Percentiles rank a stretch among this genome's conserved stretches.
Evolutionary conservation across 331 rosid genomes (phyloP).

Genomic region (Arachis monticola): DNA sequence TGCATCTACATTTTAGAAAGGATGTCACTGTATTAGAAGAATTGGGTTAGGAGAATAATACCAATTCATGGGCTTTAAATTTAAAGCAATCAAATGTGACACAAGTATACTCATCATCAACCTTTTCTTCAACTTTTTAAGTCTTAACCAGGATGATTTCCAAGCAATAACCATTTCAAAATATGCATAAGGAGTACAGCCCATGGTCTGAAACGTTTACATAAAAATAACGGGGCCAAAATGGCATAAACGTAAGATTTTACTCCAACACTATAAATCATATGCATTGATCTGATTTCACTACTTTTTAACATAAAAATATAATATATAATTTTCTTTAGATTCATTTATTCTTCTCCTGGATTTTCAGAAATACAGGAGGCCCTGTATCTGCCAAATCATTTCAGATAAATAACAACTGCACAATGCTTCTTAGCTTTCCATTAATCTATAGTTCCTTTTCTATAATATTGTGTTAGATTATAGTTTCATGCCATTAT

Average conservation of each 20-base stretch:
- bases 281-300: neutral
- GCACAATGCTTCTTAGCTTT: conserved; percentile 27
- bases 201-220: conserved; percentile 14
- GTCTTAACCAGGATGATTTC: neutral
- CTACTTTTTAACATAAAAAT: conserved; percentile 5
- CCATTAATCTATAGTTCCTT: conserved; percentile 4
- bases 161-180: conserved; percentile 15
- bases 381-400: conserved; percentile 9
- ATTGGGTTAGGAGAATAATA: conserved; percentile 26
- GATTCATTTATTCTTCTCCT: conserved; percentile 28
- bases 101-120: neutral
- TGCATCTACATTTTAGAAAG: conserved; percentile 59
- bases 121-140: conserved; percentile 1
- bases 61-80: conserved; percentile 24
- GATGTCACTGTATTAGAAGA: conserved; percentile 33
- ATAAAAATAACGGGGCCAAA: neutral
- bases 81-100: neutral
- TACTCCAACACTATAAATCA: neutral
- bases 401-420: conserved; percentile 22
- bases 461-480: neutral
- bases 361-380: conserved; percentile 28
- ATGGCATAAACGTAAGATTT: neutral
- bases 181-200: conserved; percentile 12
- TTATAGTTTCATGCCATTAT: conserved; percentile 20
- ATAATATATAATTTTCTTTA: neutral